Evolutionary conservation across 1,284 basidiomycete genomes (phyloP), one percentile per base, ranked within the genome.

Genomic region (Microstroma glucosiphilum): DNA sequence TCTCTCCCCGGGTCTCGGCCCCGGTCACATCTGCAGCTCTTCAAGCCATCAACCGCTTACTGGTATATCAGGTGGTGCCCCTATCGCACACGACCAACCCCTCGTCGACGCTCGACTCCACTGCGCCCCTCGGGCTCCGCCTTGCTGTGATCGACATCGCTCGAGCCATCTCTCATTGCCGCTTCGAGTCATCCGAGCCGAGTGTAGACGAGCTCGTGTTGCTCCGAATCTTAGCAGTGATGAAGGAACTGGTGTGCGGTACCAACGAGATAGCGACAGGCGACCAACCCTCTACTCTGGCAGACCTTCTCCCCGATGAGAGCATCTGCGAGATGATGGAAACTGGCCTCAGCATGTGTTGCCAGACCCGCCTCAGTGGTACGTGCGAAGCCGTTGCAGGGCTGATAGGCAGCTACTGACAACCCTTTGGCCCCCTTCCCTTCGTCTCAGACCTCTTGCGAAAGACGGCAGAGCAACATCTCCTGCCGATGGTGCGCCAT

Each of bases 251-350:
- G n/a, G 70, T 76, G 87, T 90, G 72, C 83, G 94, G 70, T 86
- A 87, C 63, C 7, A 64, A 58, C 13, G 40, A 66, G 21, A 30
- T 49, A 40, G 59, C 30, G 37, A 61, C 63, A 1, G 21, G 23
- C 8, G 49, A 21, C 23, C 40, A 37, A 6, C 40, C 12, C 3
- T n/a, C n/a, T 11, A 49, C 62, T 6, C 65, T 78, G 12, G 76
- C 73, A 9, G 71, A 78, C 54, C 61, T 64, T 56, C 70, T 79
- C 9, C 67, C 90, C 43, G 94, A 99, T 75, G 87, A 96, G 64
- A 90, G 92, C 78, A 89, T 98, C 21, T 98, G 96, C 79, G 94
- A 97, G 81, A 92, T 98, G 87, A 83, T 99, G 75, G 96, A 99
- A 82, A 96, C 94, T 6, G 93, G 96, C 0, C 82, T 99, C 67